phyloP scores from a whole-genome alignment of 108 stramenopile genomes.

The Bacterosira constricta region DNA sequence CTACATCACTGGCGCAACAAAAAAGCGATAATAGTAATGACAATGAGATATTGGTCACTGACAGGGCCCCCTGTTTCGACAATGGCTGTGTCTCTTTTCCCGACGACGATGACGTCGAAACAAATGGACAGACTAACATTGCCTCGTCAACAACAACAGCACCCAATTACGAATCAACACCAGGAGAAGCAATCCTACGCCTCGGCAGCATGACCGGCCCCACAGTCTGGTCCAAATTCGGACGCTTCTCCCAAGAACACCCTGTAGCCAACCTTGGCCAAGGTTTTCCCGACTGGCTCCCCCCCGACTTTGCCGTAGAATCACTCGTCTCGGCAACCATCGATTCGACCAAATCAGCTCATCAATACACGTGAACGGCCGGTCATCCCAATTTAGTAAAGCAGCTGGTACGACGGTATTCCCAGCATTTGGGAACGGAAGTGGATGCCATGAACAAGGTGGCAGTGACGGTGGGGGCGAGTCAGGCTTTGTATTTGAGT shows the following conservation, averaged over 20 bases:
- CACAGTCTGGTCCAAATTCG: slow-evolving; percentile 88
- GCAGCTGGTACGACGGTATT: slow-evolving; percentile 88
- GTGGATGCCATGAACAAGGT: slow-evolving; percentile 86
- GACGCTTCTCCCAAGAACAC: slow-evolving; percentile 65
- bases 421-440: slow-evolving; percentile 71
- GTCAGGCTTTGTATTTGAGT: slow-evolving; percentile 85
- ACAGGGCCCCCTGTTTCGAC: slow-evolving; percentile 52
- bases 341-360: slow-evolving; percentile 61
- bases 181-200: slow-evolving; percentile 64
- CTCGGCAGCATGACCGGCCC: slow-evolving; percentile 64
- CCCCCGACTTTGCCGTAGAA: slow-evolving; percentile 83
- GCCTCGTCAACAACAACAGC: too few species aligned
- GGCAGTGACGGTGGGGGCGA: slow-evolving; percentile 95
- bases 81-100: slow-evolving; percentile 34
- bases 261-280: slow-evolving; percentile 82
- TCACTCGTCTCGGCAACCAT: slow-evolving; percentile 66
- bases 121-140: too few species aligned
- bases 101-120: too few species aligned
- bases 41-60: slow-evolving; percentile 6
- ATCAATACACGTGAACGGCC: slow-evolving; percentile 95
- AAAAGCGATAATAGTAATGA: too few species aligned
- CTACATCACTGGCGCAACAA: too few species aligned
- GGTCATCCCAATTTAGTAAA: slow-evolving; percentile 94
- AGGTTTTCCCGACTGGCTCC: slow-evolving; percentile 86
- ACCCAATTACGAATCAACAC: too few species aligned